Base-by-base conservation (phyloP, 164 flowering plant species). In the Umbilicus rupestris region DNA sequence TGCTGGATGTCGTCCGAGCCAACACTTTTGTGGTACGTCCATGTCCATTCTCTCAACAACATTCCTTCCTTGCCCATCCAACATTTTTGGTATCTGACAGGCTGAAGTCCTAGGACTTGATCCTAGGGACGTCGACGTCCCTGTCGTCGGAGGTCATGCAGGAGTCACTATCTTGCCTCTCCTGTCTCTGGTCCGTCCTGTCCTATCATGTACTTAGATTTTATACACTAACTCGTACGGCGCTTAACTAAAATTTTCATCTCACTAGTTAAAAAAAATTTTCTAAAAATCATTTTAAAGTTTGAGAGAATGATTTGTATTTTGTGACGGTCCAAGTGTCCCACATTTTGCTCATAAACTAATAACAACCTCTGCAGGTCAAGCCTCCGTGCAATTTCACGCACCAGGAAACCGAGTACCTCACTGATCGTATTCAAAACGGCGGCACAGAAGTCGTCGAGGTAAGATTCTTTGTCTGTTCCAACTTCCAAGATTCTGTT, bases 1-100 rank as follows among this genome's bases (percentile, higher is more conserved):
- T 80, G 78, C 88, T 88, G 65, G 92, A 88, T 78, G 90, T 86
- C 62, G 91, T 85, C 37, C 80, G 95, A 73, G 95, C 95, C 64
- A 88, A 88, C 71, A 88, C 95, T 63, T 88, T 88, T 78, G 95
- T 88, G 95, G 95, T 88, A 81, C 64, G 33, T 24, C 14, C 28
- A 12, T 50, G 1, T 28, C 26, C 17, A 14, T 45, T n/a, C n/a
- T n/a, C n/a, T n/a, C n/a, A n/a, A n/a, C n/a, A n/a, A n/a, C n/a
- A n/a, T n/a, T n/a, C n/a, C n/a, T n/a, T n/a, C n/a, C n/a, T 22
- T 6, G 1, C 17, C 29, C 10, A 22, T 0, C 24, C 14, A 33
- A 10, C n/a, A 20, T 11, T 41, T 5, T 59, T 71, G 47, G 17
- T 37, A 29, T 19, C 57, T 26, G 20, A 45, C 77, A 86, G 96